Evolutionary conservation across 2,329 filamentous ascomycete species (phyloP), one percentile per base, ranked within the genome.

Genomic region (Thelonectria olida): DNA sequence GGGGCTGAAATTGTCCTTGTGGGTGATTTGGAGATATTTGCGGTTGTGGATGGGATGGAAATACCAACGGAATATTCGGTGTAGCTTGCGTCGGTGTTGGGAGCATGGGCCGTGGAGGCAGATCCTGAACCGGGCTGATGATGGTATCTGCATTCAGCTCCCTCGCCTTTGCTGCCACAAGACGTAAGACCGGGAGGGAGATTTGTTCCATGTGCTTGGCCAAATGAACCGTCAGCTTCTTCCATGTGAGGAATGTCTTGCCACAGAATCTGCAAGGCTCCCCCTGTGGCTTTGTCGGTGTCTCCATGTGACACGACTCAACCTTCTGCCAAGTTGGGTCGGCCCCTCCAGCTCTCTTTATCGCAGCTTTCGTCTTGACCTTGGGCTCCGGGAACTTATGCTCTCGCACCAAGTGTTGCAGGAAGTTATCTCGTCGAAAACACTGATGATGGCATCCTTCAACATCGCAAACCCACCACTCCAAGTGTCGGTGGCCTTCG

Each of bases 171-270:
- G 71, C 74, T 5, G 81, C 81, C 4, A 89, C 86, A 3, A 90
- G 80, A 15, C 81, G 79, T 57, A 97, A 81, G 28, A 97, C 87
- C 0, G 94, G 93, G 72, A 97, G 85, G 70, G 92, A 92, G 72
- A 97, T 91, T 67, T 93, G 89, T 76, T 97, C 93, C 93, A 97
- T 96, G 75, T 97, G 94, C 76, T 95, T 95, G 50, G 93, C 93
- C 74, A 97, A 79, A 77, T 97, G 94, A n/a, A 96, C 92, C 1
- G 92, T 96, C 62, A 97, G 81, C 79, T 96, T 96, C 83, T 97
- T 97, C 93, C 93, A 97, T 38, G 88, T 92, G 31, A 86, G 88
- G 75, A 93, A 94, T 12, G 86, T 82, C 76, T 90, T 93, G 62
- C 90, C 90, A 72, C 94, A 97, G 80, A 97, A 97, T 41, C 91